phyloP scores from a whole-genome alignment of 768 basidiomycete genomes.

The Pseudohyphozyma bogoriensis region DNA sequence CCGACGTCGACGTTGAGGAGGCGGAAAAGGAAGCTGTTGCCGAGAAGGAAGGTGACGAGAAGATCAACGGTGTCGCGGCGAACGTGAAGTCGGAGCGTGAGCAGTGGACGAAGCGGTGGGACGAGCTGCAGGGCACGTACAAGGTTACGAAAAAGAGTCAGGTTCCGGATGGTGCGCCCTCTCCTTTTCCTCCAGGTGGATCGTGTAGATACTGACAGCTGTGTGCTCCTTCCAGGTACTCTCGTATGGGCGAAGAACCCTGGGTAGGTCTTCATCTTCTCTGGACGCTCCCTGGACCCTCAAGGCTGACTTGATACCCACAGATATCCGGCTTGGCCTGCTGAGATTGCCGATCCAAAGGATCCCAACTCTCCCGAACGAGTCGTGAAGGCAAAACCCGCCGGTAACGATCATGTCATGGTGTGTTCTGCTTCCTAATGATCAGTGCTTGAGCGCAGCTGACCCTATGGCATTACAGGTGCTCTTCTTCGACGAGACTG shows the following conservation, averaged over 20 bases:
- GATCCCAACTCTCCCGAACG: neutral
- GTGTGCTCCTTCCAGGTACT: neutral
- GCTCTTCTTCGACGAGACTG: neutral
- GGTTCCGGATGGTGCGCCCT: neutral
- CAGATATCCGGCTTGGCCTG: constrained; percentile 1
- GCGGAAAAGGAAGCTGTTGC: constrained; percentile 46
- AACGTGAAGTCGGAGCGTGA: neutral
- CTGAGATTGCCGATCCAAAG: constrained; percentile 7
- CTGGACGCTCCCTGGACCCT: too few relatives aligned
- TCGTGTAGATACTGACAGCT: neutral
- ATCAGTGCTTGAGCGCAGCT: too few relatives aligned
- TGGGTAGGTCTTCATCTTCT: neutral
- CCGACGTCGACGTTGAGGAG: constrained; percentile 38
- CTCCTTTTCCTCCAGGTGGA: neutral
- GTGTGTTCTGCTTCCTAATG: neutral
- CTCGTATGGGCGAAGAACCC: neutral
- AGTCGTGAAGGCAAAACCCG: neutral
- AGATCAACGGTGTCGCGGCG: neutral
- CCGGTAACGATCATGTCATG: neutral
- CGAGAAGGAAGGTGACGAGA: neutral
- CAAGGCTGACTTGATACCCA: too few relatives aligned
- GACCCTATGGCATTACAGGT: neutral
- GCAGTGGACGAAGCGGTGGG: neutral
- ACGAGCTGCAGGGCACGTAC: neutral
- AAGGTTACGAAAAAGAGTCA: neutral